These are phyloP conservation scores for Gamarada debralockiae DNA, from an alignment of 495 filamentous ascomycete genomes.

Conservation along the genomic window DNA sequence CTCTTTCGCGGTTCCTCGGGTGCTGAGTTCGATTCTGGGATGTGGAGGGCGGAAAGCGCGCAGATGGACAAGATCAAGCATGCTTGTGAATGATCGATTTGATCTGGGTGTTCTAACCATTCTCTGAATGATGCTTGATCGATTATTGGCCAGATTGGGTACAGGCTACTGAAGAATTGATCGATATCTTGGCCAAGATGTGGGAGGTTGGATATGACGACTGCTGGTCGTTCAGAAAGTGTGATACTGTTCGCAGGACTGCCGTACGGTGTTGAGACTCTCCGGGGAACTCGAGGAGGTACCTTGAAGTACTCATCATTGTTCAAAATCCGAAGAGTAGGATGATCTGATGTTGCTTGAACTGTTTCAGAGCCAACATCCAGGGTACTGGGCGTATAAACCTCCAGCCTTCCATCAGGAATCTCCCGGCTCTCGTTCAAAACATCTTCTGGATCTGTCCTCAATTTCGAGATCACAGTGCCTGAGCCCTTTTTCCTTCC, in stretches of 20 bases:
- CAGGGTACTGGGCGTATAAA: background rate
- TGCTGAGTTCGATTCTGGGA: conserved; percentile 18
- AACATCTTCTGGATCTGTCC: background rate
- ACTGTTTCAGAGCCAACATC: background rate
- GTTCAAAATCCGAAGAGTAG: background rate
- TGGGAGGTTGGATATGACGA: background rate
- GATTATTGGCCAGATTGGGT: conserved; percentile 33
- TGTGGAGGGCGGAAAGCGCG: conserved; percentile 27
- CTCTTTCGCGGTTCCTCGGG: conserved; percentile 16
- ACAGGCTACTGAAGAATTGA: conserved; percentile 31
- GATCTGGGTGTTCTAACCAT: conserved; percentile 9
- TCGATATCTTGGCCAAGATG: conserved; percentile 4
- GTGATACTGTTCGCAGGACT: background rate
- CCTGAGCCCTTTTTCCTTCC: conserved; percentile 7
- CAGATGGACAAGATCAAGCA: conserved; percentile 27
- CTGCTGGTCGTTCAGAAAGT: background rate
- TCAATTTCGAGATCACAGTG: background rate
- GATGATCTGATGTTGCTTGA: background rate
- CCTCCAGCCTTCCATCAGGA: background rate
- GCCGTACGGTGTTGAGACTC: background rate
- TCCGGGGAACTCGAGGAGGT: background rate
- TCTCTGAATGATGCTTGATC: conserved; percentile 22
- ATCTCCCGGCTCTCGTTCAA: background rate
- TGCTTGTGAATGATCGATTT: conserved; percentile 15
- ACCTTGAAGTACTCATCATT: background rate